These are phyloP conservation scores for Cystofilobasidium capitatum DNA, from an alignment of 768 basidiomycete genomes.

Conservation along the genomic window DNA sequence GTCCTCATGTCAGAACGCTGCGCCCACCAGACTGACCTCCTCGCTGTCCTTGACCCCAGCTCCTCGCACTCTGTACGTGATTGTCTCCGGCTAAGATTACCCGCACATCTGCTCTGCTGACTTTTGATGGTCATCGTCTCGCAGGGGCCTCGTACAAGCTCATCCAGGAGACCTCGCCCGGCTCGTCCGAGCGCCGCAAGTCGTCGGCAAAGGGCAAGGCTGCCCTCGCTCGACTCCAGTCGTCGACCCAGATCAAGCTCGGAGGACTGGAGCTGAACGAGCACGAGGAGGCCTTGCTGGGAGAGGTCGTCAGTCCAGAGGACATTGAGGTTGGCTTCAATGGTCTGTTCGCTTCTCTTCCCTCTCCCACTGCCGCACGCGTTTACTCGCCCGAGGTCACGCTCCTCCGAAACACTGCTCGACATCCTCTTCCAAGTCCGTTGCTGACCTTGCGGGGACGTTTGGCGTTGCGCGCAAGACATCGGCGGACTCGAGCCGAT, in stretches of 20 bases:
- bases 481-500: conserved; percentile 91
- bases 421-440: not conserved
- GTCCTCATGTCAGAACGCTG: not conserved
- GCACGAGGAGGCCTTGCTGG: conserved; percentile 88
- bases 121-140: too few species aligned
- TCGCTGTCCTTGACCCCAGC: not conserved
- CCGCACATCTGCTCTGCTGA: not conserved
- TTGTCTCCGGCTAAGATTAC: not conserved
- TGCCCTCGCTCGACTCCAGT: conserved; percentile 34
- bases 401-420: too few species aligned
- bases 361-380: not conserved
- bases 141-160: conserved; percentile 17
- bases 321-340: conserved; percentile 68
- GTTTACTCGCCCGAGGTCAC: not conserved
- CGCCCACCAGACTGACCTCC: not conserved
- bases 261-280: conserved; percentile 69
- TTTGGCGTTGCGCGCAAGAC: conserved; percentile 44
- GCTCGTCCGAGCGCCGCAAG: conserved; percentile 7
- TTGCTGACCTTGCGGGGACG: not conserved
- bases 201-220: conserved; percentile 33
- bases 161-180: not conserved
- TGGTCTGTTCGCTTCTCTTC: conserved; percentile 44
- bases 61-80: conserved; percentile 17
- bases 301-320: conserved; percentile 85
- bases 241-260: conserved; percentile 33